Percentiles rank a stretch among this genome's conserved stretches.
phyloP scores from a whole-genome alignment of 2,329 filamentous ascomycete genomes.

The Cercospora canescens region DNA sequence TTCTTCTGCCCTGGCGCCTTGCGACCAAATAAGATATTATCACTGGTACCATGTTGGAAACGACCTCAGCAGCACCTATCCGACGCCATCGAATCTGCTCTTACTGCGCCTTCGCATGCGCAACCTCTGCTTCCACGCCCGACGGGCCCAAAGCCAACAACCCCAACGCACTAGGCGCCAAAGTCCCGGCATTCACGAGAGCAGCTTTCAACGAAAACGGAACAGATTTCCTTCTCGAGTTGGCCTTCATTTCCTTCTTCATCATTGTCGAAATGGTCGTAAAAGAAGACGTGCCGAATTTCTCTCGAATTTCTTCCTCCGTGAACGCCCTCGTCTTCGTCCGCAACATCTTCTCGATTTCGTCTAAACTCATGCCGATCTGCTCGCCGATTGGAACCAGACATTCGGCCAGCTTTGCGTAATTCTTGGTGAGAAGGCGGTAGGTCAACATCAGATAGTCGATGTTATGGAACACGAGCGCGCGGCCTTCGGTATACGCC shows the following conservation, averaged over 20 bases:
- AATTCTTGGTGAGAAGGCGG: conserved; percentile 68
- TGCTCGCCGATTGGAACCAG: conserved; percentile 75
- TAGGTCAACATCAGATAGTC: conserved; percentile 78
- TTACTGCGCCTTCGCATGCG: not conserved
- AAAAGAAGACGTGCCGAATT: conserved; percentile 44
- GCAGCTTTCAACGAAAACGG: not conserved
- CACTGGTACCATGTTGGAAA: too few relatives aligned
- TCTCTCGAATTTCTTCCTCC: conserved; percentile 62
- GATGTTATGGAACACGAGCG: conserved; percentile 77
- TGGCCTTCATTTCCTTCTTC: not conserved
- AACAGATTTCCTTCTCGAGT: not conserved
- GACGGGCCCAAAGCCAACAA: not conserved
- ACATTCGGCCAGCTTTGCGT: conserved; percentile 66
- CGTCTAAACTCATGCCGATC: conserved; percentile 63
- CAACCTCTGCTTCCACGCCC: conserved; percentile 1
- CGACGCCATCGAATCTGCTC: not conserved
- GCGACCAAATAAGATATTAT: too few relatives aligned
- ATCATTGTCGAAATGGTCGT: not conserved
- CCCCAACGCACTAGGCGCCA: conserved; percentile 1
- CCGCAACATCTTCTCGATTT: conserved; percentile 63
- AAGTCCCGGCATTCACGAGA: not conserved
- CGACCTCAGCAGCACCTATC: not conserved
- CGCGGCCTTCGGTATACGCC: conserved; percentile 65
- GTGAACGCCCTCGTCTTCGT: conserved; percentile 66
- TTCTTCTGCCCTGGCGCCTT: too few relatives aligned